Base-by-base conservation (phyloP, 352 stramenopile species). In the Phytophthora fragariae region DNA sequence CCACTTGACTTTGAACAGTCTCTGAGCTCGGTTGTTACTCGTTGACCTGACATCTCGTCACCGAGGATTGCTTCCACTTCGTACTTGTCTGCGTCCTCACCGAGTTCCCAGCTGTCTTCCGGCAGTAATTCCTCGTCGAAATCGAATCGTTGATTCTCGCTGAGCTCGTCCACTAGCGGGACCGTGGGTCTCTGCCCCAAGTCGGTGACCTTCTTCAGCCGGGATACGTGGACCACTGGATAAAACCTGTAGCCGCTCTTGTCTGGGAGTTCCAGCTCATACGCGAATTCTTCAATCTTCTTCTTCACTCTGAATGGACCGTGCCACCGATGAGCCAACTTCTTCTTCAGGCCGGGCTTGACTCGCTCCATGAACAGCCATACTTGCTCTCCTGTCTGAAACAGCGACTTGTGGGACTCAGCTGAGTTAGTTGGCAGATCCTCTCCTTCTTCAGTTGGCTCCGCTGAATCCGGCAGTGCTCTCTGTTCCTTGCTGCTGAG, bases 221-320 rank as follows among this genome's bases (percentile, higher is more conserved):
- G 52, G 27, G 50, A 56, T 9, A 70, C 41, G 44, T 57, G 39
- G 10, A 63, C 62, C 12, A 70, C 19, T 14, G 56, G 46, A 8
- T 63, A 63, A 24, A 64, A 69, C 11, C 62, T 15, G 6, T 62
- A 57, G 1, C 39, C 52, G 12, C 37, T 56, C 11, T 15, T 46
- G 33, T 64, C 44, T 10, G 54, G 41, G 1, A 70, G 31, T 10
- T 63, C 54, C 5, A 58, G 33, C 17, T 63, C 63, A 15, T 58
- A 70, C 7, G 41, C 63, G 9, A 62, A 70, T 27, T 70, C 39
- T 37, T 62, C 24, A 3, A 69, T 21, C 14, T 61, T 56, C 52
- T 39, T 47, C 41, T 31, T 31, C 29, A 31, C 29, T 4, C 29
- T 31, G 5, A 31, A 56, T 14, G 62, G 37, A 0, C 62, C 50